Evolutionary conservation across 768 basidiomycete genomes (phyloP).

Genomic region (Ephemerocybe angulata): DNA sequence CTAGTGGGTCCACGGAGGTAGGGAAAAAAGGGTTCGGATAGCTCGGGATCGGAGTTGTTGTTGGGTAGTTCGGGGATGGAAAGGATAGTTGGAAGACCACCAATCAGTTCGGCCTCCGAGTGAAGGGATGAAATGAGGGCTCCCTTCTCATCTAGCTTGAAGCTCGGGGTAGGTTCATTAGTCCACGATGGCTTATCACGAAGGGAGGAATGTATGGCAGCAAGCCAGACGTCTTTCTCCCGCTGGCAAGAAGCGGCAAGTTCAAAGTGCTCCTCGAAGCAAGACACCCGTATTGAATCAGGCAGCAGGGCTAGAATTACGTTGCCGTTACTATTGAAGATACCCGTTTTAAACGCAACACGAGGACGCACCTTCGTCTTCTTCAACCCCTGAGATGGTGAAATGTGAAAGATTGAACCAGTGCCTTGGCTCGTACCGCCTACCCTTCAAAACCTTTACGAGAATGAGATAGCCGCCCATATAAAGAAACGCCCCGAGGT

Average conservation of each 20-base stretch:
- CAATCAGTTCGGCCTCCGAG: slow-evolving; percentile 30
- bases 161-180: slow-evolving; percentile 62
- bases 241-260: slow-evolving; percentile 77
- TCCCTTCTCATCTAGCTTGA: slow-evolving; percentile 45
- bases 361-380: slow-evolving; percentile 67
- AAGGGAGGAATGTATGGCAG: slow-evolving; percentile 55
- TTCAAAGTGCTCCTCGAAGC: slow-evolving; percentile 73
- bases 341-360: background rate
- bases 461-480: slow-evolving; percentile 80
- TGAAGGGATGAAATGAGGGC: slow-evolving; percentile 26
- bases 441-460: slow-evolving; percentile 80
- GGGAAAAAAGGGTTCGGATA: slow-evolving; percentile 34
- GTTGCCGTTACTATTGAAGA: background rate
- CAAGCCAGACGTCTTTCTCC: slow-evolving; percentile 88
- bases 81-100: slow-evolving; percentile 29
- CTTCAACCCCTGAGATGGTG: slow-evolving; percentile 62
- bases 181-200: slow-evolving; percentile 45
- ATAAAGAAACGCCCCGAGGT: slow-evolving; percentile 89
- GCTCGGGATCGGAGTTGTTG: slow-evolving; percentile 28
- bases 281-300: slow-evolving; percentile 73
- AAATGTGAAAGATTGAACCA: slow-evolving; percentile 82
- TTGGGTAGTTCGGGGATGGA: slow-evolving; percentile 38
- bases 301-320: slow-evolving; percentile 65
- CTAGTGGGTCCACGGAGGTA: slow-evolving; percentile 29
- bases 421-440: slow-evolving; percentile 79